phyloP scores from a whole-genome alignment of 805 yeast species.

The Wickerhamiella parazyma region DNA sequence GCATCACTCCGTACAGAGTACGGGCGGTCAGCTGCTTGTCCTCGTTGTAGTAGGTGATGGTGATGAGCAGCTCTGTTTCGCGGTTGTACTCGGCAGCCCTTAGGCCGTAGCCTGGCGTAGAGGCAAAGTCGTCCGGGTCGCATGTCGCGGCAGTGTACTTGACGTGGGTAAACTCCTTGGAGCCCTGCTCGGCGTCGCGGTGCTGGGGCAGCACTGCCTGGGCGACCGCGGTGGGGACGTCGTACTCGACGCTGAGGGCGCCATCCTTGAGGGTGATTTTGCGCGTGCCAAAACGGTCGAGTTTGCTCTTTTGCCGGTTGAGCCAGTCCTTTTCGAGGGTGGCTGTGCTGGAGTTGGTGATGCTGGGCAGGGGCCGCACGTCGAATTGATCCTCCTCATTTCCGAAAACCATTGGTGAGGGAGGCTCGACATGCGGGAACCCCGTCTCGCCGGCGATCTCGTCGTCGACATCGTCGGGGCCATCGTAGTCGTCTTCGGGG shows the following conservation, averaged over 20 bases:
- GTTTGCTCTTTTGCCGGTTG: constrained; percentile 22
- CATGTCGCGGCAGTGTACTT: constrained; percentile 53
- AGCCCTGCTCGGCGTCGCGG: constrained; percentile 33
- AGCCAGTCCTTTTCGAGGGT: constrained; percentile 18
- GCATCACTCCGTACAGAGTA: constrained; percentile 50
- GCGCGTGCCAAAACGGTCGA: constrained; percentile 26
- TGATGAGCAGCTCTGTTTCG: constrained; percentile 47
- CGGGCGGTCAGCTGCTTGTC: constrained; percentile 49
- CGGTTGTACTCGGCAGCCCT: constrained; percentile 45
- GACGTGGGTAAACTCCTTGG: constrained; percentile 44
- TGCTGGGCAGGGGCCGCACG: constrained; percentile 2
- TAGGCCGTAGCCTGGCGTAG: constrained; percentile 39
- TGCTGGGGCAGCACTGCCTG: constrained; percentile 26
- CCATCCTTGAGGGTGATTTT: constrained; percentile 28
- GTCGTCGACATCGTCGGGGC: constrained; percentile 11
- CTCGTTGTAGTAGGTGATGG: constrained; percentile 54
- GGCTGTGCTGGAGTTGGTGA: neutral
- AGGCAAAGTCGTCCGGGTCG: constrained; percentile 51
- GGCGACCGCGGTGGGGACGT: constrained; percentile 31
- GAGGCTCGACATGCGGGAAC: constrained; percentile 12
- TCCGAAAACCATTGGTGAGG: neutral
- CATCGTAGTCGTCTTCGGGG: constrained; percentile 13
- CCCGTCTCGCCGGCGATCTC: constrained; percentile 21
- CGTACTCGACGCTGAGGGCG: constrained; percentile 26
- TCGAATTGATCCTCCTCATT: constrained; percentile 7